Conservation (phyloP, 2,329 filamentous ascomycete species). For the Diplodia sapinea region DNA sequence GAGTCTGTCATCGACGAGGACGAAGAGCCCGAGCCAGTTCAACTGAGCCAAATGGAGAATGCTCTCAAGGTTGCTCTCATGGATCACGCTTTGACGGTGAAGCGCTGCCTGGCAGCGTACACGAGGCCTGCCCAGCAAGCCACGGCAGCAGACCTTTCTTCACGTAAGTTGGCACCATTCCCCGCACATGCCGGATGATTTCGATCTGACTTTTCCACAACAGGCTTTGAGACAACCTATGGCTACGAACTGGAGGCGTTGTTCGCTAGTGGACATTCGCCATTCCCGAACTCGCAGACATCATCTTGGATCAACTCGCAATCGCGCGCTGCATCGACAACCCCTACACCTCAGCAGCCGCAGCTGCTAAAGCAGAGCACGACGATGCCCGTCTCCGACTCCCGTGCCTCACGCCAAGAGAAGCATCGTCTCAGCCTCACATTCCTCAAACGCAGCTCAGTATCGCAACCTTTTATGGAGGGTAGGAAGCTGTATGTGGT, state of each 20-base stretch:
- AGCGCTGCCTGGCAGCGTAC: constrained; percentile 76
- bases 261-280: constrained; percentile 43
- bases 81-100: constrained; percentile 87
- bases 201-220: constrained; percentile 31
- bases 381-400: constrained; percentile 5
- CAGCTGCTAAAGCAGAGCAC: constrained; percentile 20
- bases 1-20: constrained; percentile 42
- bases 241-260: constrained; percentile 51
- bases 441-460: constrained; percentile 46
- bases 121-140: constrained; percentile 66
- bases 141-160: constrained; percentile 65
- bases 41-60: constrained; percentile 66
- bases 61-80: constrained; percentile 84
- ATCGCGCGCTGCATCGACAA: constrained; percentile 28
- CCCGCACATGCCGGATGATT: neutral
- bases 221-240: constrained; percentile 55
- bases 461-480: constrained; percentile 9
- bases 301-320: constrained; percentile 43
- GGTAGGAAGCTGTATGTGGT: constrained; percentile 5
- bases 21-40: constrained; percentile 49
- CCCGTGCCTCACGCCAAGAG: constrained; percentile 41
- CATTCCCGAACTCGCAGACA: constrained; percentile 42
- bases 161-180: constrained; percentile 59
- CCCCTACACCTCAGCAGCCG: constrained; percentile 18
- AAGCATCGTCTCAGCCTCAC: constrained; percentile 49